These are phyloP conservation scores for Trichoderma sp. DNA, from an alignment of 2,329 filamentous ascomycete species.

Conservation along the genomic window DNA sequence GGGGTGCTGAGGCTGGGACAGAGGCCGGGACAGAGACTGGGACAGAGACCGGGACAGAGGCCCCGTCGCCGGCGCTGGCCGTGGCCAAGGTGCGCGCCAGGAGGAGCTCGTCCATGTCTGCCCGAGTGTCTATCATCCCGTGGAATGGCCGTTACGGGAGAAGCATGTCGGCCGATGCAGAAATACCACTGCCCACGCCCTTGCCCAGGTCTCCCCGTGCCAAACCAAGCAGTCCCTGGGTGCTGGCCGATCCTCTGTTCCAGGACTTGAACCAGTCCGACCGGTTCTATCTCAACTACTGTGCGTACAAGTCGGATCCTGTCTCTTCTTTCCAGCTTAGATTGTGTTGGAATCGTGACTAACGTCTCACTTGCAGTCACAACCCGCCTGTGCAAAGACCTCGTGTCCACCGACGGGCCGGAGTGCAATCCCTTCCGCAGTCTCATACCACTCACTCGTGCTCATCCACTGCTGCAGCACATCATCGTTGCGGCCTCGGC, in stretches of 20 bases:
- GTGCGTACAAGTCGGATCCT: constrained; percentile 33
- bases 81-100: not conserved
- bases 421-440: constrained; percentile 50
- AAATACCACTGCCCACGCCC: constrained; percentile 33
- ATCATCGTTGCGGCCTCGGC: constrained; percentile 53
- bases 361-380: constrained; percentile 41
- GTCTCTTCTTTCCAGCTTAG: not conserved
- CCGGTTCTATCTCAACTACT: constrained; percentile 46
- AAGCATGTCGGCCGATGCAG: not conserved
- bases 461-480: constrained; percentile 47
- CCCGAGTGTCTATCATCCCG: not conserved
- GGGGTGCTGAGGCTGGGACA: constrained; percentile 19
- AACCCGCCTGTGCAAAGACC: constrained; percentile 53
- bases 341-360: not conserved
- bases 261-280: constrained; percentile 56
- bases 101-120: not conserved
- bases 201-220: constrained; percentile 28
- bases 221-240: constrained; percentile 37
- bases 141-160: not conserved
- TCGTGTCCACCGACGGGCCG: constrained; percentile 50
- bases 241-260: constrained; percentile 47
- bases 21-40: constrained; percentile 9
- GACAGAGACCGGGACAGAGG: not conserved
- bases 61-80: constrained; percentile 7
- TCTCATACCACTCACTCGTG: constrained; percentile 45